A percentile compares a stretch with the other conserved stretches of the same genome.
phyloP scores from a whole-genome alignment of 1,284 basidiomycete species.

The Nidula niveotomentosa region DNA sequence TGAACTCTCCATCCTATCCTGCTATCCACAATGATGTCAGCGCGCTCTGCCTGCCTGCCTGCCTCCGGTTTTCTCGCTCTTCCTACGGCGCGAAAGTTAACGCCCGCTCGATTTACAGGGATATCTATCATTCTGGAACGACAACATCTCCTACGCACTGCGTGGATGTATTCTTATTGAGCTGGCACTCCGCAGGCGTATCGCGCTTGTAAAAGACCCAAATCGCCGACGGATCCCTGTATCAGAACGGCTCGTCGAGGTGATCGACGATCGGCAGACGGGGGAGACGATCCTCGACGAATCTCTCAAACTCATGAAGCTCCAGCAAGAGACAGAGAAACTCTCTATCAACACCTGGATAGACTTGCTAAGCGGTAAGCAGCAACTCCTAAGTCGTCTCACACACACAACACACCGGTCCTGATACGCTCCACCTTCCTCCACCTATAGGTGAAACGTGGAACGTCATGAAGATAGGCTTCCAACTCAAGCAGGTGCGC shows the following conservation, averaged over 20 bases:
- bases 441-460: constrained; percentile 85
- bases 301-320: constrained; percentile 92
- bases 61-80: not conserved
- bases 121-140: constrained; percentile 96
- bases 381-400: constrained; percentile 1
- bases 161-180: constrained; percentile 95
- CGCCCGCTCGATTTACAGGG: constrained; percentile 50
- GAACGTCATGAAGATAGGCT: constrained; percentile 99
- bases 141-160: constrained; percentile 96
- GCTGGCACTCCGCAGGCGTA: constrained; percentile 86
- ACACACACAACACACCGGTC: not conserved
- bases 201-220: constrained; percentile 86
- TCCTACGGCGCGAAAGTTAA: not conserved
- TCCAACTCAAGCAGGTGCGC: constrained; percentile 95
- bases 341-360: constrained; percentile 94
- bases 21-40: not conserved
- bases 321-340: constrained; percentile 65
- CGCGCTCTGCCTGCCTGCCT: not conserved
- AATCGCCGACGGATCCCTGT: constrained; percentile 76
- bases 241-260: constrained; percentile 85
- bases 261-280: constrained; percentile 87
- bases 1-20: not conserved
- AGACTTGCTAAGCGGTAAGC: constrained; percentile 86
- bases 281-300: constrained; percentile 96
- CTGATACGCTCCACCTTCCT: constrained; percentile 1